phyloP scores from a whole-genome alignment of 495 filamentous ascomycete species.

The Trichoderma gamsii region DNA sequence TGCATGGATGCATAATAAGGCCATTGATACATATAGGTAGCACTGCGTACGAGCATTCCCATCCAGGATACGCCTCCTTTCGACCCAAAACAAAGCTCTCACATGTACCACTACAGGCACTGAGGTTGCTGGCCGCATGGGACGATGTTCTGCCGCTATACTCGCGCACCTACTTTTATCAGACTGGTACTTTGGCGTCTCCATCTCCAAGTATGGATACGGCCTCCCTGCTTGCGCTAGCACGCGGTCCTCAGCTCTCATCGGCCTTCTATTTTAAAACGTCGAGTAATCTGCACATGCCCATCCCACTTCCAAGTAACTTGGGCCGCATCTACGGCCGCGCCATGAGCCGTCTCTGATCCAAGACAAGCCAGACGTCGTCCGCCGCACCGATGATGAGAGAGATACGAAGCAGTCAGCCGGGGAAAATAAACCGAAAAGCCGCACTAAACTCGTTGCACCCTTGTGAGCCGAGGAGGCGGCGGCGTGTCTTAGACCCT shows the following conservation, averaged over 20 bases:
- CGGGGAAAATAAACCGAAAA: background rate
- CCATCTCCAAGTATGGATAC: too few species aligned
- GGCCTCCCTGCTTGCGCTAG: too few species aligned
- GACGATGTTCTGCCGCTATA: too few species aligned
- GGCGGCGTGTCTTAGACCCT: slow-evolving; percentile 14
- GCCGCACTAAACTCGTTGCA: slow-evolving; percentile 4
- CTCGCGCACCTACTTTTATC: too few species aligned
- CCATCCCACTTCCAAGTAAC: background rate
- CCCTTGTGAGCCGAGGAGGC: slow-evolving; percentile 11
- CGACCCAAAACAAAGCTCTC: too few species aligned
- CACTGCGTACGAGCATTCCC: background rate
- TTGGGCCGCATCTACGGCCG: background rate
- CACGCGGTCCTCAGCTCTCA: background rate
- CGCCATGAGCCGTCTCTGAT: slow-evolving; percentile 8
- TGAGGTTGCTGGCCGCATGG: too few species aligned
- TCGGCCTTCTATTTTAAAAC: background rate
- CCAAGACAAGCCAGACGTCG: slow-evolving; percentile 1
- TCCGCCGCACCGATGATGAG: too few species aligned
- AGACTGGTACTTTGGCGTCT: too few species aligned
- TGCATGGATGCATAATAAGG: background rate
- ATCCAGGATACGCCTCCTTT: background rate
- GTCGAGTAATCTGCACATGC: background rate
- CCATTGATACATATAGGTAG: slow-evolving; percentile 6
- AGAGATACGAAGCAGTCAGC: slow-evolving; percentile 9
- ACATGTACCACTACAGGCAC: too few species aligned